Base-by-base conservation (phyloP, 176 grass and related monocot genomes). In the Coix lacrymajobi region DNA sequence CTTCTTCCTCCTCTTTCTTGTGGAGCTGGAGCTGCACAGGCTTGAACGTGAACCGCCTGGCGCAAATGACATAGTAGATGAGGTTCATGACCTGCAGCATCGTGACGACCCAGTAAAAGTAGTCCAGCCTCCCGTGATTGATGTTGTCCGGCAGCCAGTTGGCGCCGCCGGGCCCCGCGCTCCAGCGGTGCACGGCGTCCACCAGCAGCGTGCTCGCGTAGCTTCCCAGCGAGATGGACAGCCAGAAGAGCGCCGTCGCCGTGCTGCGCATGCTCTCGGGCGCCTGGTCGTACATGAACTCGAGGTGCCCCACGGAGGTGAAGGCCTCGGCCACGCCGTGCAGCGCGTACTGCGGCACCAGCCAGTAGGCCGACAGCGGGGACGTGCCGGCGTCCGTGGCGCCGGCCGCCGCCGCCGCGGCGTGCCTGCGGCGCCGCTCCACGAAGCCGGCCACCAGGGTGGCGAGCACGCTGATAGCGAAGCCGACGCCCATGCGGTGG, bases 251-350 rank as follows among this genome's bases (percentile, higher is more conserved):
- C 36, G 91, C 94, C 14, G 82, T 87, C 1, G 94, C 66, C 17
- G 79, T 94, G 87, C 94, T 97, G 26, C 89, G 85, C 94, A 97
- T 94, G 87, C 94, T 97, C 91, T 97, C 94, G 1, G 89, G 91
- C 54, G 91, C 82, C 83, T 94, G 94, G 87, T 97, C 91, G 37
- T 97, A 90, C 83, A 97, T 87, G 83, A 97, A 97, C 91, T 97
- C 94, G 26, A 97, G 91, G 83, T 91, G 85, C 13, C 94, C 94
- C 51, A 97, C 90, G 6, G 87, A 94, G 3, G 15, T 81, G 89
- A 97, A 97, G 0, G 87, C 94, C 87, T 97, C 94, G 0, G 89
- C 87, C 1, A 94, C 13, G 5, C 94, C 94, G 31, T 91, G 85
- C 40, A 97, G 79, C 15, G 89, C 89, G 57, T 97, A 94, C 85